Percentiles rank a stretch among this genome's conserved stretches.
These are phyloP conservation scores for Blumeriella jaapii DNA, from an alignment of 2,329 filamentous ascomycete species.

Conservation along the genomic window DNA sequence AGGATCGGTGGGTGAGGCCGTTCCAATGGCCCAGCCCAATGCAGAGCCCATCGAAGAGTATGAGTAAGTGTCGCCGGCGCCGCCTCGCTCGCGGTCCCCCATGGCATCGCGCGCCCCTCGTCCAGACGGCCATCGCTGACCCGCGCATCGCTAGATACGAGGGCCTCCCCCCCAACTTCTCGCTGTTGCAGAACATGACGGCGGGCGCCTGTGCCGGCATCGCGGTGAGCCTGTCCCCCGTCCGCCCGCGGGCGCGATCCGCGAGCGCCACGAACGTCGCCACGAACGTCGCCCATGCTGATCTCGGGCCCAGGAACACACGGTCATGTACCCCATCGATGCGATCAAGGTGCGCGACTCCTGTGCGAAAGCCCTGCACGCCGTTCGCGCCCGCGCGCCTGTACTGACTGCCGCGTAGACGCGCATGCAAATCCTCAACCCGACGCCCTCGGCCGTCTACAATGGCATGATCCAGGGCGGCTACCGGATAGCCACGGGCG, in stretches of 20 bases:
- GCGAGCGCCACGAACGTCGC: slow-evolving; percentile 8
- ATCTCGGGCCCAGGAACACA: slow-evolving; percentile 61
- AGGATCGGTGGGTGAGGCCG: slow-evolving; percentile 54
- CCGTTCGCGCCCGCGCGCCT: too few relatives aligned
- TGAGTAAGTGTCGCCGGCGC: slow-evolving; percentile 40
- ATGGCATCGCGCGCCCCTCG: too few relatives aligned
- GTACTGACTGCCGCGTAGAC: slow-evolving; percentile 46
- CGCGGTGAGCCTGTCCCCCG: slow-evolving; percentile 18
- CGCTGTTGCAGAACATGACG: slow-evolving; percentile 84
- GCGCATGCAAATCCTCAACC: slow-evolving; percentile 92
- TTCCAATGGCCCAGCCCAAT: slow-evolving; percentile 58
- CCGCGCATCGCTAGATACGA: slow-evolving; percentile 55
- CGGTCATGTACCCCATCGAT: slow-evolving; percentile 98
- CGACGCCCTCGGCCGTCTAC: slow-evolving; percentile 69
- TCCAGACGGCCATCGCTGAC: slow-evolving; percentile 22
- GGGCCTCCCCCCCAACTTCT: slow-evolving; percentile 87
- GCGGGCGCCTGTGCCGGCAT: slow-evolving; percentile 87
- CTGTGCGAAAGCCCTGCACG: too few relatives aligned
- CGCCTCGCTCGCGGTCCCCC: slow-evolving; percentile 2
- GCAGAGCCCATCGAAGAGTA: slow-evolving; percentile 53
- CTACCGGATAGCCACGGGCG: slow-evolving; percentile 79
- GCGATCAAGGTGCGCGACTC: slow-evolving; percentile 67
- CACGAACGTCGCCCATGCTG: slow-evolving; percentile 18
- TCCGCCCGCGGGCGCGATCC: too few relatives aligned
- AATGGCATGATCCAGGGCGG: slow-evolving; percentile 86